Evolutionary conservation across 768 basidiomycete species (phyloP).

Genomic region (Serendipita sp.): DNA sequence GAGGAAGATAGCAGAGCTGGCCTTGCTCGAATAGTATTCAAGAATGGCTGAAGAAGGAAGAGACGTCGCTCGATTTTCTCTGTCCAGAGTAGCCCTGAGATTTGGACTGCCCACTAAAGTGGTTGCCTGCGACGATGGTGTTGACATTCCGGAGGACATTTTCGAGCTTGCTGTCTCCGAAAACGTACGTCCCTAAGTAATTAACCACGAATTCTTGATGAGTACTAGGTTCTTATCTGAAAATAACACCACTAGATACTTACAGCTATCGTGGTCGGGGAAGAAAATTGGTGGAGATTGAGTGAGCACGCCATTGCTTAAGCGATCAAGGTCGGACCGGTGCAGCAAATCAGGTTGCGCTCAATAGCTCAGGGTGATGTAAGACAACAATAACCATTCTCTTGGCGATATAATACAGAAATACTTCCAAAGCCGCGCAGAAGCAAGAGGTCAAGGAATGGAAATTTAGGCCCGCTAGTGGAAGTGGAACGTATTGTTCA

Average conservation of each 20-base stretch:
- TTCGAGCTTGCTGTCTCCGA: neutral
- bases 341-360: neutral
- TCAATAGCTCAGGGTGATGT: neutral
- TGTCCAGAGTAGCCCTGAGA: neutral
- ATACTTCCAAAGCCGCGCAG: neutral
- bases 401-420: too few relatives aligned
- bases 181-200: too few relatives aligned
- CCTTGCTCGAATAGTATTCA: conserved; percentile 47
- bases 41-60: conserved; percentile 23
- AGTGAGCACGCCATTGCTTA: neutral
- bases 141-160: conserved; percentile 6
- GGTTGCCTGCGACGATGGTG: conserved; percentile 7
- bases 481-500: conserved; percentile 48
- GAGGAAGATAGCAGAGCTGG: conserved; percentile 55
- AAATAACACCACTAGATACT: neutral
- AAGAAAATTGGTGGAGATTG: neutral
- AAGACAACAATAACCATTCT: too few relatives aligned
- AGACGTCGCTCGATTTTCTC: neutral
- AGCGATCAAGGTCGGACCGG: neutral
- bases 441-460: neutral
- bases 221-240: neutral
- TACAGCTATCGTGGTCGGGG: neutral
- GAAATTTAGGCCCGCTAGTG: neutral
- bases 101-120: conserved; percentile 5
- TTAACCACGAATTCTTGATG: neutral